Conservation (phyloP, 257 asterid species). For the Verbascum thapsus region DNA sequence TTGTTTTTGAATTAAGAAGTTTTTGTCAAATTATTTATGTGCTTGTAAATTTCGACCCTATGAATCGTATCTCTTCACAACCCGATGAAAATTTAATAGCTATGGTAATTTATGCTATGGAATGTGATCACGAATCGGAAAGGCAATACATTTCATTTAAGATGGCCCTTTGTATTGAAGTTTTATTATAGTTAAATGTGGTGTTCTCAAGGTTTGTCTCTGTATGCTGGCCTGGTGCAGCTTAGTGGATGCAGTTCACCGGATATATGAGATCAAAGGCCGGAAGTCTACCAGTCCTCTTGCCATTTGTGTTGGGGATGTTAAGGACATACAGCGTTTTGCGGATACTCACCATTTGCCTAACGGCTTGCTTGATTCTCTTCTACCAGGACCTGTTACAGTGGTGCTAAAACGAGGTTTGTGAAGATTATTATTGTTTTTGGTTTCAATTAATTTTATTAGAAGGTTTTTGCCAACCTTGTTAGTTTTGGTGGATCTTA, state of each 20-base stretch:
- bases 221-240: conserved; percentile 41
- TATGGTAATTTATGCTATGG: background rate
- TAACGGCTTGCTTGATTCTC: conserved; percentile 65
- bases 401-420: conserved; percentile 76
- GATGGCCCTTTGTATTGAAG: background rate
- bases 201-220: conserved; percentile 26
- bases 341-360: conserved; percentile 75
- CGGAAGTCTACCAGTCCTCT: conserved; percentile 84
- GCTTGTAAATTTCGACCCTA: background rate
- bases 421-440: conserved; percentile 15
- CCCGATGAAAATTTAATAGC: background rate
- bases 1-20: too few species aligned
- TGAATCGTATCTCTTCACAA: too few species aligned
- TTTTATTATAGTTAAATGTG: background rate
- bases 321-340: conserved; percentile 64
- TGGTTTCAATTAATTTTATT: background rate
- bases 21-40: background rate
- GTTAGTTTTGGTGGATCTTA: background rate
- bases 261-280: conserved; percentile 88
- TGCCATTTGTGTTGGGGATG: conserved; percentile 84
- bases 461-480: background rate
- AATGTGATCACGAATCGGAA: conserved; percentile 16
- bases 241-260: conserved; percentile 78
- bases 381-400: conserved; percentile 93
- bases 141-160: background rate